phyloP scores from a whole-genome alignment of 2,329 filamentous ascomycete species.

The Ceratocystis variospora region DNA sequence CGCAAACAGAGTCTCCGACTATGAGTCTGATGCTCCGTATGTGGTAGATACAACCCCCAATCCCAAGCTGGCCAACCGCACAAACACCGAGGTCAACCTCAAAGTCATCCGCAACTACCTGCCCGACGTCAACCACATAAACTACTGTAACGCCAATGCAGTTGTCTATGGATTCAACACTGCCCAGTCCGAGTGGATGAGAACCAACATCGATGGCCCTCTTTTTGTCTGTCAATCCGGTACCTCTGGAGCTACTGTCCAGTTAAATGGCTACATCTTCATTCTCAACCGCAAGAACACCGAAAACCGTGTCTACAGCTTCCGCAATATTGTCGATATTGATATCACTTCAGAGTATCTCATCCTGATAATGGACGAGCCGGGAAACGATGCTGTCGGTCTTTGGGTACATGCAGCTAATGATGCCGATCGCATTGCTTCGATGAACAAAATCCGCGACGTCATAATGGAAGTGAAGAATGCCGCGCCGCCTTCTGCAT shows the following conservation, averaged over 20 bases:
- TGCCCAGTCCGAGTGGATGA: constrained; percentile 60
- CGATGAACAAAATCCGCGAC: constrained; percentile 31
- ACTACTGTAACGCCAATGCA: constrained; percentile 70
- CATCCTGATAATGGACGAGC: constrained; percentile 32
- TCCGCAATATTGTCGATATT: constrained; percentile 47
- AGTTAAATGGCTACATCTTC: constrained; percentile 41
- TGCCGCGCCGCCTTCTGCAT: not conserved
- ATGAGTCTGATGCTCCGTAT: constrained; percentile 50
- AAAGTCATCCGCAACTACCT: constrained; percentile 70
- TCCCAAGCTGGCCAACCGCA: constrained; percentile 42
- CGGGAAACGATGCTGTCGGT: constrained; percentile 34
- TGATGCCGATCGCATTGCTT: constrained; percentile 32
- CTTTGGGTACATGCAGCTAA: constrained; percentile 42
- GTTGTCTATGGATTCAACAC: constrained; percentile 71
- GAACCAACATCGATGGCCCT: constrained; percentile 70
- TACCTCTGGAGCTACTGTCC: not conserved
- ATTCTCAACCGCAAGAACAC: constrained; percentile 59
- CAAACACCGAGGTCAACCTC: constrained; percentile 78
- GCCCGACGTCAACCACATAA: constrained; percentile 56
- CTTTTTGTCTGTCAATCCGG: constrained; percentile 49
- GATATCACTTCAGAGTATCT: constrained; percentile 47
- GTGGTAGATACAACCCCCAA: constrained; percentile 32
- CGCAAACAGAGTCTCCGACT: constrained; percentile 39
- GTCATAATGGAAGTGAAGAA: constrained; percentile 28
- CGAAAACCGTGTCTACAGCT: constrained; percentile 54